Conservation (phyloP, 2,329 filamentous ascomycete genomes). For the Calcarisporium arbuscula region DNA sequence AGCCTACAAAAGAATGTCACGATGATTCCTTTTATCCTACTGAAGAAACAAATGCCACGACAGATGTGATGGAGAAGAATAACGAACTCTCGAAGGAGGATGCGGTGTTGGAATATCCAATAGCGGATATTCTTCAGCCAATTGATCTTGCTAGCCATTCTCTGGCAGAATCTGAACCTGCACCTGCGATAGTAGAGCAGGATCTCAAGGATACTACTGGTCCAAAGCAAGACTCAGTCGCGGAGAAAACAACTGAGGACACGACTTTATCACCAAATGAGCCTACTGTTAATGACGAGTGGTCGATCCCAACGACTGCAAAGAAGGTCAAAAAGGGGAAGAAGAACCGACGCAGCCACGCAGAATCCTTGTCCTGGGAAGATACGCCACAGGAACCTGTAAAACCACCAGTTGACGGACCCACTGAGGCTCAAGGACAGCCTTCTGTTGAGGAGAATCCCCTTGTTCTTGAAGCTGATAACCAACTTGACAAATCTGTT, state of each 20-base stretch:
- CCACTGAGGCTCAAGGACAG: background rate
- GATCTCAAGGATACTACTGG: background rate
- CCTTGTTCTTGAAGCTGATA: background rate
- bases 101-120: no score
- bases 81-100: no score
- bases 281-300: conserved; percentile 9
- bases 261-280: conserved; percentile 3
- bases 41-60: no score
- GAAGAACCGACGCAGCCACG: conserved; percentile 9
- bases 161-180: no score
- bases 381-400: conserved; percentile 1
- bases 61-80: no score
- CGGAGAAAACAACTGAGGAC: conserved; percentile 1
- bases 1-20: no score
- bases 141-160: no score
- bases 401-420: background rate
- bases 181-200: no score
- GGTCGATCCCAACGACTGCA: conserved; percentile 5
- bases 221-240: background rate
- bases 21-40: no score
- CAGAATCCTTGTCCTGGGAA: conserved; percentile 3
- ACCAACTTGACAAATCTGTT: conserved; percentile 1
- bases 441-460: background rate
- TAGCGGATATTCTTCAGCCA: no score
- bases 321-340: conserved; percentile 17